Conservation (phyloP, 768 basidiomycete genomes). For the Gautieria morchelliformis region DNA sequence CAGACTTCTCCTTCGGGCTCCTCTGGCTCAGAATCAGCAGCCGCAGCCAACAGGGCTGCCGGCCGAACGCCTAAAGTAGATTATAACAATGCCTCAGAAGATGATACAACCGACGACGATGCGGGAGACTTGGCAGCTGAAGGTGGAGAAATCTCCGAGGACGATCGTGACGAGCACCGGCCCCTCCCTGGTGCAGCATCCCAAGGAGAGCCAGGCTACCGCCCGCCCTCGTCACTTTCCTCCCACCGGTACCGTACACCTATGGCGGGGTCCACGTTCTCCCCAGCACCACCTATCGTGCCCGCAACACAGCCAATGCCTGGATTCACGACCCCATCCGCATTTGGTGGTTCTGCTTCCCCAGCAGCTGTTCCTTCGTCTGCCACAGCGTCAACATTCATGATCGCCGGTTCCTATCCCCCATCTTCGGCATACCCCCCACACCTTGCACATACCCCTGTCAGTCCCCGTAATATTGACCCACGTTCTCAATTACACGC, state of each 20-base stretch:
- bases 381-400: conserved; percentile 5
- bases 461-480: neutral
- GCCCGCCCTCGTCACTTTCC: conserved; percentile 72
- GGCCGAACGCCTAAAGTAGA: conserved; percentile 8
- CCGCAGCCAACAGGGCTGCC: conserved; percentile 10
- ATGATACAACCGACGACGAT: conserved; percentile 36
- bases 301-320: conserved; percentile 68
- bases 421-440: neutral
- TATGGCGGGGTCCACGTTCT: conserved; percentile 50
- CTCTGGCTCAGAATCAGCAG: conserved; percentile 33
- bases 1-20: conserved; percentile 32
- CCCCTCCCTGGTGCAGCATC: conserved; percentile 20
- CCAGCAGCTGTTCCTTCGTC: neutral
- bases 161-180: conserved; percentile 29
- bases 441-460: neutral
- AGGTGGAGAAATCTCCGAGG: conserved; percentile 29
- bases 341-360: conserved; percentile 32
- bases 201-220: conserved; percentile 15
- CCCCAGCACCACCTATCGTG: conserved; percentile 42
- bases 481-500: neutral
- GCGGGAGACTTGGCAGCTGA: conserved; percentile 12
- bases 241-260: conserved; percentile 75
- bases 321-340: conserved; percentile 61
- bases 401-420: conserved; percentile 1
- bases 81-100: conserved; percentile 14